A percentile compares a stretch with the other conserved stretches of the same genome.
Conservation (phyloP, 2,329 filamentous ascomycete genomes). For the Chaetothyriales sp. region DNA sequence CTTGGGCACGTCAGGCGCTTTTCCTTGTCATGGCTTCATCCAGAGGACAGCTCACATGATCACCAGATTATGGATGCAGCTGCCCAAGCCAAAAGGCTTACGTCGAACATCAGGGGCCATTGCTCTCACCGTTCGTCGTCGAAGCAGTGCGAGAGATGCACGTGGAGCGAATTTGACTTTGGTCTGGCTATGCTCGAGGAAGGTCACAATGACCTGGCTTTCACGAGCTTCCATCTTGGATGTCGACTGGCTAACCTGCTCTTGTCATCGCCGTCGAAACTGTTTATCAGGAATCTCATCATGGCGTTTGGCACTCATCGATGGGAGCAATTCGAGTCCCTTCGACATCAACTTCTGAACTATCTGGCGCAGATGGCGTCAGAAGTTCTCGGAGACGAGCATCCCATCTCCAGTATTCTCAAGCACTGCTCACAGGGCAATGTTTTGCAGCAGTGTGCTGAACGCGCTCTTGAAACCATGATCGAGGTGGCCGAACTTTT, state of each 20-base stretch:
- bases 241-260: neutral
- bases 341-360: neutral
- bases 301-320: conserved; percentile 1
- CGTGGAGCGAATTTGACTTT: neutral
- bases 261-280: neutral
- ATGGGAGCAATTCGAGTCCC: neutral
- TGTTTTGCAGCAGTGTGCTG: neutral
- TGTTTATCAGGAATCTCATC: conserved; percentile 1
- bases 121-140: neutral
- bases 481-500: neutral
- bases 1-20: neutral
- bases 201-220: neutral
- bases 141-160: conserved; percentile 1
- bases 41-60: neutral
- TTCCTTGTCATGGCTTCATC: neutral
- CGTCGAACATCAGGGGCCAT: neutral
- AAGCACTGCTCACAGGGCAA: neutral
- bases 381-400: neutral
- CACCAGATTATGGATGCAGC: neutral
- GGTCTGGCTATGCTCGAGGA: conserved; percentile 1
- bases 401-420: neutral
- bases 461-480: neutral
- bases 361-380: conserved; percentile 1
- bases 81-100: neutral
- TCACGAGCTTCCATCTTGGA: conserved; percentile 1